Conservation (phyloP, 169 alveolate species). For the Plasmodium chabaudi region DNA sequence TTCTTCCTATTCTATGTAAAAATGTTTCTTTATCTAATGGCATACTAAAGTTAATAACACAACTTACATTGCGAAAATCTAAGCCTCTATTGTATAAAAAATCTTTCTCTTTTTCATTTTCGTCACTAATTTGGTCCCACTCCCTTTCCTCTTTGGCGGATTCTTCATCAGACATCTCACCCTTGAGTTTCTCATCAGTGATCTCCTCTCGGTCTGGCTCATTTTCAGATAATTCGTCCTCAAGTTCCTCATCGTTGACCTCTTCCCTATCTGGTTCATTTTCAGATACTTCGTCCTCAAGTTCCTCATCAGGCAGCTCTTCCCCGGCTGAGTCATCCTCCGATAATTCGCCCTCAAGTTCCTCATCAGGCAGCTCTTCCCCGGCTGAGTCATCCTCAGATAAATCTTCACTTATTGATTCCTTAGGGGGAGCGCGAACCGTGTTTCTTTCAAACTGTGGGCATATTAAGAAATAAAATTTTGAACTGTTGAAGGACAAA, state of each 20-base stretch:
- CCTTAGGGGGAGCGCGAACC: no score
- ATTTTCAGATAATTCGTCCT: not conserved
- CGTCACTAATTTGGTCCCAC: conserved; percentile 62
- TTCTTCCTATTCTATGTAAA: conserved; percentile 98
- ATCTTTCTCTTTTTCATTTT: conserved; percentile 77
- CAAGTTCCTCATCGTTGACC: not conserved
- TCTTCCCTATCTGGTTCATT: not conserved
- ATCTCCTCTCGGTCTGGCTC: not conserved
- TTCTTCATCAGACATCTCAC: conserved; percentile 75
- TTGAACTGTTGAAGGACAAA: conserved; percentile 31
- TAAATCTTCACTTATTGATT: not conserved
- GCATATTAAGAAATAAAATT: conserved; percentile 51
- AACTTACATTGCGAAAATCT: conserved; percentile 95
- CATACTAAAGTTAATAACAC: conserved; percentile 96
- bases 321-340: not conserved
- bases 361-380: not conserved
- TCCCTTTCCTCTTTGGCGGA: conserved; percentile 24
- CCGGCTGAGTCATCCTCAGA: not conserved
- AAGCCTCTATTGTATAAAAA: conserved; percentile 92
- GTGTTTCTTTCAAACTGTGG: conserved; percentile 46
- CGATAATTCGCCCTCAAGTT: not conserved
- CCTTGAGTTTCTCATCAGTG: conserved; percentile 32
- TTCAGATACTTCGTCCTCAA: not conserved
- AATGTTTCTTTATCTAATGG: conserved; percentile 95
- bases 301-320: no score